Evolutionary conservation across 1,284 basidiomycete species (phyloP), one percentile per base, ranked within the genome.

Genomic region (Anthracocystis walkeri): DNA sequence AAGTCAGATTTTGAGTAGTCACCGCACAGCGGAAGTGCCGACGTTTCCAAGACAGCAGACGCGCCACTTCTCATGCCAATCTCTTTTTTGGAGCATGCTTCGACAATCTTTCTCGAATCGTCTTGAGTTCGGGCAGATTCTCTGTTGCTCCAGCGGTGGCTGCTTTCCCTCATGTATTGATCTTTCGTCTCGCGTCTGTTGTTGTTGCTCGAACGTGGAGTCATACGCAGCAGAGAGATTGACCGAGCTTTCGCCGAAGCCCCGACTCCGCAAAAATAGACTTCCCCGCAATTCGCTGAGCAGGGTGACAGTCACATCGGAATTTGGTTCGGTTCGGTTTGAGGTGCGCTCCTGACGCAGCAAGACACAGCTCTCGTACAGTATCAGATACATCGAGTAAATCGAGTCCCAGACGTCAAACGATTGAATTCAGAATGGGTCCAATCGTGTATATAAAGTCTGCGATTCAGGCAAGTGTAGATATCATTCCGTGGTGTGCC

Each of bases 161-260:
- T 33, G 31, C 31, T 33, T 4, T 11, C n/a, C n/a, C n/a, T n/a
- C n/a, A n/a, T n/a, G n/a, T n/a, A n/a, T 38, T 38, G 35, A 38
- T 4, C 35, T 38, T 14, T 38, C 35, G 16, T 38, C 14, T 38
- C 35, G 35, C 12, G 14, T 38, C n/a, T 35, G 54, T 46, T 21
- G 42, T n/a, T n/a, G n/a, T n/a, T 42, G 38, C 10, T 21, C 35
- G 7, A 21, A 4, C 33, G n/a, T 2, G 49, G 11, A 20, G 12
- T 8, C 46, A 29, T 29, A 27, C 20, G 25, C 11, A 2, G 27
- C n/a, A 3, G 14, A 20, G n/a, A 57, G 58, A 61, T 67, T 54
- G 54, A 67, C 65, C 65, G 65, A 67, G 40, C 58, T 61, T 57
- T 35, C 49, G 42, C 65, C 65, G 58, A 20, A 11, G 11, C 18